Evolutionary conservation across 202 grass and related monocot species (phyloP), one percentile per base, ranked within the genome.

Genomic region (Schoenoplectus triqueter): DNA sequence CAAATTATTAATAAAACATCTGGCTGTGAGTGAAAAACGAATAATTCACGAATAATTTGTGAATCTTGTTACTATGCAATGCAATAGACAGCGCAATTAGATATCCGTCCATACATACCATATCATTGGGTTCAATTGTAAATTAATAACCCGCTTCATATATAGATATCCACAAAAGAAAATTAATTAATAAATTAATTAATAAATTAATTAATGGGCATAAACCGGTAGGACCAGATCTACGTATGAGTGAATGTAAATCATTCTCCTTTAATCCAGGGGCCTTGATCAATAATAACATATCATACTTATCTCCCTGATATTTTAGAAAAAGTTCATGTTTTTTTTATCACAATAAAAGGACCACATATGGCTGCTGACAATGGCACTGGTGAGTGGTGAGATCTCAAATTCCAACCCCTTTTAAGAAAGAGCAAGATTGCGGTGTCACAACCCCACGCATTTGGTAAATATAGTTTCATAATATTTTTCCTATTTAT

Each of bases 281-380:
- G 39, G 65, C 3, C 42, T 72, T 48, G 15, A 48, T 48, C 44
- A 9, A 49, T 18, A 72, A 49, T 9, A 49, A 9, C 10, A 40
- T 15, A 68, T 42, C 65, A 68, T 68, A 42, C 65, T 41, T 41
- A 68, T 68, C 64, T 40, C 20, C 39, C 64, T 13, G 8, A 11
- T 66, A 10, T 66, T 39, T 66, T 22, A 8, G 6, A 46, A 47
- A 66, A 70, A 17, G 13, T 2, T 15, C 66, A 69, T n/a, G 13
- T 14, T 42, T 18, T 18, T 72, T 70, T 49, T 71, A 19, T 72
- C 45, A 3, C 68, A 47, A 72, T 48, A 48, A 72, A 72, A 72
- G 69, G 42, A 48, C 45, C 44, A 48, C 42, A 72, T 9, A 47
- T 46, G 13, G 20, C 21, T 39, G 21, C 21, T 66, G 21, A 39